A percentile compares a stretch with the other conserved stretches of the same genome.
Conservation (phyloP, 495 filamentous ascomycete genomes). For the Clavariopsis aquatica region DNA sequence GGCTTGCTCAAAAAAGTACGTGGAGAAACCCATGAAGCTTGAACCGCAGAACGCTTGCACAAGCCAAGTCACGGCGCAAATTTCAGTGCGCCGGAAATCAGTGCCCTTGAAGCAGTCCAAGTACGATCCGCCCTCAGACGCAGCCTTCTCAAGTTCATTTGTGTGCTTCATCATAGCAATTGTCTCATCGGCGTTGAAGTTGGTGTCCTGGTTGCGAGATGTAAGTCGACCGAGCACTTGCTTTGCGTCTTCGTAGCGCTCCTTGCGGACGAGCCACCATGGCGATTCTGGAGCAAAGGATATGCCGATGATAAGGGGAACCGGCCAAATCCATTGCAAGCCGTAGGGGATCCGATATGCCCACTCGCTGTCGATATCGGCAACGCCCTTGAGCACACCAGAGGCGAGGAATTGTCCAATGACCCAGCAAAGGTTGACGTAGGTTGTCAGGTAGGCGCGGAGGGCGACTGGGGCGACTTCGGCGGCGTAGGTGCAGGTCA, state of each 20-base stretch:
- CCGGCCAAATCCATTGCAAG: slow-evolving; percentile 84
- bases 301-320: slow-evolving; percentile 62
- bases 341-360: slow-evolving; percentile 70
- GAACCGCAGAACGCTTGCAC: slow-evolving; percentile 79
- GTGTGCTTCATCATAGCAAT: slow-evolving; percentile 86
- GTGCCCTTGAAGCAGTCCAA: slow-evolving; percentile 74
- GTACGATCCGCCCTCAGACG: slow-evolving; percentile 68
- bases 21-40: slow-evolving; percentile 65
- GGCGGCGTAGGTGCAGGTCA: slow-evolving; percentile 77
- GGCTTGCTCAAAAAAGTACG: slow-evolving; percentile 75
- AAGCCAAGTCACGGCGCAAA: slow-evolving; percentile 77
- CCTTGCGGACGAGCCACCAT: slow-evolving; percentile 80
- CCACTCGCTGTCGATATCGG: slow-evolving; percentile 61
- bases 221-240: slow-evolving; percentile 62
- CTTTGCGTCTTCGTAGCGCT: slow-evolving; percentile 68
- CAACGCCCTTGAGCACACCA: slow-evolving; percentile 69
- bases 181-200: slow-evolving; percentile 74
- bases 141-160: slow-evolving; percentile 70
- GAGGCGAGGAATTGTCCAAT: slow-evolving; percentile 74
- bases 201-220: slow-evolving; percentile 45
- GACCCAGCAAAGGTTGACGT: slow-evolving; percentile 83
- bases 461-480: slow-evolving; percentile 75
- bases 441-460: slow-evolving; percentile 73
- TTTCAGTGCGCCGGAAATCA: slow-evolving; percentile 68
- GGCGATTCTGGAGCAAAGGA: slow-evolving; percentile 74